Evolutionary conservation across 2,329 filamentous ascomycete species (phyloP), one percentile per base, ranked within the genome.

Genomic region (Knufia petricola): DNA sequence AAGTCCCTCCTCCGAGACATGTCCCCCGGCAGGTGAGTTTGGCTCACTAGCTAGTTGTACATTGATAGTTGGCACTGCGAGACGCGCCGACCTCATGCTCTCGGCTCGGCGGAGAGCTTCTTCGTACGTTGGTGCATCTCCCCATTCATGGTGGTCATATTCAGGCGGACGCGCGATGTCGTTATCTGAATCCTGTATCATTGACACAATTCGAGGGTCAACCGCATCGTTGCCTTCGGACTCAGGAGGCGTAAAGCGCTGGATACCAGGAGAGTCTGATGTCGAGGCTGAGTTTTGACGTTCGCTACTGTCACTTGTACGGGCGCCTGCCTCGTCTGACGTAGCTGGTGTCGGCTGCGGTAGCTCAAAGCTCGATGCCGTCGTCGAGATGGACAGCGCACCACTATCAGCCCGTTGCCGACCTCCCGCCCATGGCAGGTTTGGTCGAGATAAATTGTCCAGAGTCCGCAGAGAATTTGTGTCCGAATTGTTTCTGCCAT

Each of bases 61-160:
- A 39, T 50, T 56, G 44, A 59, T 59, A 20, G 50, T 58, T 15
- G 58, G 58, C 9, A 59, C 39, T 24, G 48, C 55, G 36, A 59
- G 49, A 30, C 53, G 50, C 12, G 55, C 54, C 41, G 48, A 43
- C 24, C 44, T 47, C 21, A 23, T 32, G 23, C 44, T 47, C 15
- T 20, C 39, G 37, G 23, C 21, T 31, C 39, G 23, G 12, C 47
- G 30, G 20, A 46, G 24, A n/a, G 36, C 49, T 32, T 53, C 54
- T 45, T 53, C 50, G 49, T 71, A 71, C 0, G 66, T 61, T 9
- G 68, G 68, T 8, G 66, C 68, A 19, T 70, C 66, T 26, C 67
- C 68, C 66, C 67, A 69, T 13, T 57, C 53, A 21, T 66, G 62
- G 23, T 68, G 51, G 2, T 70, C 67, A 43, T 70, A 71, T 1